These are phyloP conservation scores for Phytopythium helicoides DNA, from an alignment of 352 stramenopile species.

Conservation along the genomic window DNA sequence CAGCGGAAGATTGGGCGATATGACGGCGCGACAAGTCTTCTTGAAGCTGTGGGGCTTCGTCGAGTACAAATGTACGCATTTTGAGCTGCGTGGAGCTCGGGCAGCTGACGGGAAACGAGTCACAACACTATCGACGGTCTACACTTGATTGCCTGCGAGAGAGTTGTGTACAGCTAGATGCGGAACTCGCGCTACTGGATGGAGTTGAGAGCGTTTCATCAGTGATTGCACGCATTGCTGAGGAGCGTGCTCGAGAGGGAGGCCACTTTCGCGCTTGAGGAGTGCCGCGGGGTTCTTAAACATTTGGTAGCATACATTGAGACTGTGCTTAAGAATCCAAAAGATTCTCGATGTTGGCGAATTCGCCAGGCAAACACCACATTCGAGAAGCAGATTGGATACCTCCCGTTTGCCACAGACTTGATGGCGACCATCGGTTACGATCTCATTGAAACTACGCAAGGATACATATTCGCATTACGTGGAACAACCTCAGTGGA, in stretches of 20 bases:
- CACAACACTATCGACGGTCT: constrained; percentile 36
- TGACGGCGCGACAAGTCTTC: constrained; percentile 47
- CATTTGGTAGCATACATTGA: constrained; percentile 44
- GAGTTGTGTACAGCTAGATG: constrained; percentile 51
- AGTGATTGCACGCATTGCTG: constrained; percentile 47
- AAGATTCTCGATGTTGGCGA: constrained; percentile 62
- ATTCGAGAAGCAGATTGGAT: constrained; percentile 64
- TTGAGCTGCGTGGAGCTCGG: constrained; percentile 45
- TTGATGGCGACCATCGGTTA: constrained; percentile 69
- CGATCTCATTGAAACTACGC: constrained; percentile 31
- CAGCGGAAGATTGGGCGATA: constrained; percentile 63
- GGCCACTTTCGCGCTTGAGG: constrained; percentile 34
- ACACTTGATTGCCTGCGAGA: constrained; percentile 42
- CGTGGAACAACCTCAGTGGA: constrained; percentile 32
- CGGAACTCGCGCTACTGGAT: constrained; percentile 52
- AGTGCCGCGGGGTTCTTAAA: constrained; percentile 37
- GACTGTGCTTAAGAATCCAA: constrained; percentile 68
- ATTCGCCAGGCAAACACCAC: constrained; percentile 59
- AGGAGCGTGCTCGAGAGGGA: constrained; percentile 19
- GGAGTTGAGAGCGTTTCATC: constrained; percentile 62
- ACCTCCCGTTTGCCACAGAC: constrained; percentile 40
- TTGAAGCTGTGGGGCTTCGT: constrained; percentile 63
- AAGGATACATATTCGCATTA: constrained; percentile 49
- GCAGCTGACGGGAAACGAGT: constrained; percentile 38
- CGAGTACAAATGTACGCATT: constrained; percentile 51